Evolutionary conservation across 352 stramenopile genomes (phyloP), one percentile per base, ranked within the genome.

Genomic region (Stephanocyclus meneghinianus): DNA sequence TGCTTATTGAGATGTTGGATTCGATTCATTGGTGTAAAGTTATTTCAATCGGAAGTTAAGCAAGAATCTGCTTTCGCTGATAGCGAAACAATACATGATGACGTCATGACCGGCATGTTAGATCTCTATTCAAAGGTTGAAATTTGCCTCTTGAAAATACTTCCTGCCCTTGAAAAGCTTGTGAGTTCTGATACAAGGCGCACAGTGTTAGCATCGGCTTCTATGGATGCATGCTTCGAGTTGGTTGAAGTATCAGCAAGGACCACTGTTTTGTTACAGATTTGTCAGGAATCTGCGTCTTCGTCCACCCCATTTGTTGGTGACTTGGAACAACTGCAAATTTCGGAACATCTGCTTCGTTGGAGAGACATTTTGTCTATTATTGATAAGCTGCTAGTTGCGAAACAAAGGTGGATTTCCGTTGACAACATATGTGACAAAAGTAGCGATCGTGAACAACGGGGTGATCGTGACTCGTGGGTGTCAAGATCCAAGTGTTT

Each of bases 211-310:
- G 64, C 26, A n/a, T 63, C 59, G 18, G 68, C 65, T 40, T 57
- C 74, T 35, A 37, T 60, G 4, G 74, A 81, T 56, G 65, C 74
- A 53, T 76, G 44, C 48, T 81, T 76, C 45, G 74, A 81, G 68
- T 71, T 81, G 74, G 71, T 81, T 50, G 74, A 81, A 50, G n/a
- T 61, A 44, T 76, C 62, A n/a, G 47, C 74, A 30, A 71, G 65
- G 51, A 50, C 47, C 15, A 16, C 45, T 37, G 32, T 57, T 4
- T 18, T 62, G 30, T 29, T 42, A 59, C 13, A 71, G 30, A 65
- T 64, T 15, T 26, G 26, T 32, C 61, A 56, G 30, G 4, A 30
- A 44, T 61, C 30, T 1, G 15, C 1, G 16, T 15, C 26, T 9
- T 5, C 47, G 2, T 37, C 13, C 11, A 32, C 13, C 2, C 30